phyloP scores from a whole-genome alignment of 179 eudicot species.

The Camellia oleifera region DNA sequence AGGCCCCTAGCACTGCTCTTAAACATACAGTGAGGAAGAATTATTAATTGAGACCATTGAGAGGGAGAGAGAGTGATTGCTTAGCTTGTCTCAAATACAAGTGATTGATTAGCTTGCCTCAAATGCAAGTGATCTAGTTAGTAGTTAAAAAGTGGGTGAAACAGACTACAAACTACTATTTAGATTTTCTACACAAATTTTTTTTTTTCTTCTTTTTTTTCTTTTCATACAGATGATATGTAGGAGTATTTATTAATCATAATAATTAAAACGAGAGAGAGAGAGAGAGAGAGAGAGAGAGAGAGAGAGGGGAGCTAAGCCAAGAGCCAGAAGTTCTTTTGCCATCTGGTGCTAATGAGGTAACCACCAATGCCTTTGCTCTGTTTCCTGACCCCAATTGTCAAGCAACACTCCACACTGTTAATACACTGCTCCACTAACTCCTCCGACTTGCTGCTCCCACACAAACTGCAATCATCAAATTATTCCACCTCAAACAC shows the following conservation, averaged over 20 bases:
- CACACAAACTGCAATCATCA: slow-evolving; percentile 47
- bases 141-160: slow-evolving; percentile 17
- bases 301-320: slow-evolving; percentile 34
- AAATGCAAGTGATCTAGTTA: slow-evolving; percentile 25
- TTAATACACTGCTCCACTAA: slow-evolving; percentile 91
- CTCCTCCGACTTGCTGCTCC: slow-evolving; percentile 64
- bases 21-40: too few relatives aligned
- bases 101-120: too few relatives aligned
- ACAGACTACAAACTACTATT: not conserved
- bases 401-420: slow-evolving; percentile 81
- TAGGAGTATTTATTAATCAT: not conserved
- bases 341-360: slow-evolving; percentile 97
- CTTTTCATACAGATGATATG: not conserved
- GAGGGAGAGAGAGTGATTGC: too few relatives aligned
- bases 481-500: too few relatives aligned
- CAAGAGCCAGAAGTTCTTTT: slow-evolving; percentile 96
- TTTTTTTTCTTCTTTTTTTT: not conserved
- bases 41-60: too few relatives aligned
- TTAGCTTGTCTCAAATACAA: too few relatives aligned
- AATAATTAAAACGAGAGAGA: not conserved
- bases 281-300: too few relatives aligned
- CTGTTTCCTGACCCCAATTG: slow-evolving; percentile 90
- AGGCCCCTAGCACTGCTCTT: too few relatives aligned
- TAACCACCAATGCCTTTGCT: slow-evolving; percentile 86
- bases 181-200: slow-evolving; percentile 9